Conservation (phyloP, 2,329 filamentous ascomycete species). For the Pseudopithomyces chartarum region DNA sequence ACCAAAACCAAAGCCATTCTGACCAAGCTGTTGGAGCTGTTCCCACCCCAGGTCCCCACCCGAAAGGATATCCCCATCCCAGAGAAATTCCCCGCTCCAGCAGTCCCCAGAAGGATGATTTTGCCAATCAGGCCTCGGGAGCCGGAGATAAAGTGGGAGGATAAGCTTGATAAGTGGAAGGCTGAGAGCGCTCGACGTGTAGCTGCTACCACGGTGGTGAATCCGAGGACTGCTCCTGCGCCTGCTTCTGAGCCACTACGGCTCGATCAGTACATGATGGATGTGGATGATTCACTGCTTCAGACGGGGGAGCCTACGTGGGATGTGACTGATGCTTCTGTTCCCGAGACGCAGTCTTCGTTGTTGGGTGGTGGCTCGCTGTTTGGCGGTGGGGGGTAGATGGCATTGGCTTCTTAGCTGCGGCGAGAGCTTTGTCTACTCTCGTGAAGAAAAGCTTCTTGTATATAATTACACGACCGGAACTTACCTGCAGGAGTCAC, state of each 20-base stretch:
- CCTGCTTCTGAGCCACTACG: background rate
- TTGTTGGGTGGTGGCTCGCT: background rate
- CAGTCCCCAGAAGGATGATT: background rate
- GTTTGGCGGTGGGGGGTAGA: background rate
- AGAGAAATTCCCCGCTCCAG: background rate
- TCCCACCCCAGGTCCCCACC: no score
- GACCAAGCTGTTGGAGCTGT: background rate
- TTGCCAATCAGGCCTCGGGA: no score
- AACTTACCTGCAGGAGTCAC: no score
- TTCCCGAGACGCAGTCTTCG: background rate
- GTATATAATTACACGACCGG: no score
- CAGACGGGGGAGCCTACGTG: background rate
- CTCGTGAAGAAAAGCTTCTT: no score
- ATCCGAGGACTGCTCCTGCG: background rate
- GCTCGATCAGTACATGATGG: background rate
- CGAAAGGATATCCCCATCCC: no score
- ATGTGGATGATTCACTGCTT: background rate
- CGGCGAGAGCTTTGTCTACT: no score
- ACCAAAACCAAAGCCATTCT: background rate
- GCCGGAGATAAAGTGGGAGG: background rate
- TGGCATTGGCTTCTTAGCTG: no score
- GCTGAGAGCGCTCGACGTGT: no score
- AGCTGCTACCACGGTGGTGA: no score
- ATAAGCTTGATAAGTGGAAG: background rate
- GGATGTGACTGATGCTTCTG: background rate